A percentile compares a stretch with the other conserved stretches of the same genome.
Conservation (phyloP, 1,284 basidiomycete genomes). For the Rhodotorula sp. region DNA sequence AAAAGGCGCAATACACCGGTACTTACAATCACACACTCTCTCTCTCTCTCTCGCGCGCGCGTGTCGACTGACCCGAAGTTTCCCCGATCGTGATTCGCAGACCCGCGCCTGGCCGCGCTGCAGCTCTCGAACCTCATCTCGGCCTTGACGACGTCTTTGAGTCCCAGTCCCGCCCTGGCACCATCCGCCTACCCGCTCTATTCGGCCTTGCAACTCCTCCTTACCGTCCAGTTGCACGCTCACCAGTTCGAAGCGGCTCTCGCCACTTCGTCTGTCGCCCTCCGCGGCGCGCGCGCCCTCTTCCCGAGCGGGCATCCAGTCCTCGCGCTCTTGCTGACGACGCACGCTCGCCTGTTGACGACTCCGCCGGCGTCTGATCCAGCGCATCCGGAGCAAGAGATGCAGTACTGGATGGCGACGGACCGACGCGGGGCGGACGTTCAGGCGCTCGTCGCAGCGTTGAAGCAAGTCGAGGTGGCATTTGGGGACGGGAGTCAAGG, state of each 20-base stretch:
- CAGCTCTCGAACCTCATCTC: slow-evolving; percentile 11
- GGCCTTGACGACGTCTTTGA: slow-evolving; percentile 1
- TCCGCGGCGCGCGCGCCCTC: background rate
- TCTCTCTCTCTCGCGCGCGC: background rate
- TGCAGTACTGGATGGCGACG: slow-evolving; percentile 16
- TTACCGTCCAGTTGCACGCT: slow-evolving; percentile 17
- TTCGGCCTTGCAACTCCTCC: slow-evolving; percentile 9
- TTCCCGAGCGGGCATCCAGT: slow-evolving; percentile 21
- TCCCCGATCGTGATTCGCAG: background rate
- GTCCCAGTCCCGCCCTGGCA: background rate
- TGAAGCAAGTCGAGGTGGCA: slow-evolving; percentile 14
- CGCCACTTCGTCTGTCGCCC: background rate
- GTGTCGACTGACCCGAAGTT: background rate
- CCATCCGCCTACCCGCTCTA: slow-evolving; percentile 10
- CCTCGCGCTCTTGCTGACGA: slow-evolving; percentile 10
- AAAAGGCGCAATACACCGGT: slow-evolving; percentile 21
- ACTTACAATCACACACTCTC: background rate
- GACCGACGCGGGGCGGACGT: background rate
- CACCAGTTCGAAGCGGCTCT: background rate
- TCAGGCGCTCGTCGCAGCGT: background rate
- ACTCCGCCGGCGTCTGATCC: slow-evolving; percentile 11
- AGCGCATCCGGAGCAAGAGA: background rate
- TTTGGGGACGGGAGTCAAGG: slow-evolving; percentile 8
- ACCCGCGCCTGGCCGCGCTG: background rate
- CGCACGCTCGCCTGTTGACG: slow-evolving; percentile 17